Evolutionary conservation across 2,329 filamentous ascomycete species (phyloP), one percentile per base, ranked within the genome.

Genomic region (Tolypocladium sp.): DNA sequence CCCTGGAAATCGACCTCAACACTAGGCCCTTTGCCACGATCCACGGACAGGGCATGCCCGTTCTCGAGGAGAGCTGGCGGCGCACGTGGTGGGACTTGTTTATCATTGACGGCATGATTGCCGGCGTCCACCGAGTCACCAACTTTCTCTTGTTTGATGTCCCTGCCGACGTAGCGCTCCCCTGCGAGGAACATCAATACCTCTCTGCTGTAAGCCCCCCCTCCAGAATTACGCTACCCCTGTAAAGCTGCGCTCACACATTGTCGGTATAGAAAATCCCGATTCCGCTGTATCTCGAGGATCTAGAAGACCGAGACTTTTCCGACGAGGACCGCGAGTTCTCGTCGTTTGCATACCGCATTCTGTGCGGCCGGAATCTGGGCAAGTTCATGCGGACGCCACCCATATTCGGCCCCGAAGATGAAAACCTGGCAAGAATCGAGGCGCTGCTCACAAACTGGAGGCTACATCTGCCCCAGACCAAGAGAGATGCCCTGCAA

Each of bases 11-110:
- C 30, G 88, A 89, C 0, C 82, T 97, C 72, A 86, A 96, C 68
- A 84, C 83, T 12, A 79, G 83, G 55, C 79, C 82, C 0, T 96
- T 86, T 70, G 87, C 91, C 0, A 73, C 79, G 0, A 73, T 80
- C 6, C 78, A 91, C 65, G 87, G 88, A 20, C 77, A 80, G 35
- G 84, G 84, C 6, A 83, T 88, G 60, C 79, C 84, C 0, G 78
- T 91, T 2, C 70, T 92, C 3, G 90, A 93, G 69, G 92, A 97
- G 72, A 90, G 88, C 70, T 88, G 91, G 83, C 83, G 91, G 22
- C 82, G 92, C 60, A 97, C 92, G 1, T 97, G 92, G 92, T 97
- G 92, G 92, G 91, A 85, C 62, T 69, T 85, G 4, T 93, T 88
- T 68, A 82, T 90, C n/a, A 82, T 91, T 17, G 91, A 96, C 69